phyloP scores from a whole-genome alignment of 2,329 filamentous ascomycete genomes.

The Endocalyx cinctus region DNA sequence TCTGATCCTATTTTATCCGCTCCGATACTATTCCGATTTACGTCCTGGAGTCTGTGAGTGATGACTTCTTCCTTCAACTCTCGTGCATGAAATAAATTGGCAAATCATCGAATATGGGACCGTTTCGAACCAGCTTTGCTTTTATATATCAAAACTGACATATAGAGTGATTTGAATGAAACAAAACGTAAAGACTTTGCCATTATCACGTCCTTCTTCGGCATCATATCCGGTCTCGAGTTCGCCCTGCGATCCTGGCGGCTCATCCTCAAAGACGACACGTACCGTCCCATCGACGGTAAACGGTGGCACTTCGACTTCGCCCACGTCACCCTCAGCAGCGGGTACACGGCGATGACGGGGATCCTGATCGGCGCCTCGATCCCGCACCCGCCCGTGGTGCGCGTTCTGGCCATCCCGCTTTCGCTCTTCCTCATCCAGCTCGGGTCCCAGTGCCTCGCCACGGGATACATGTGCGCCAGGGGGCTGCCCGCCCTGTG shows the following conservation, averaged over 20 bases:
- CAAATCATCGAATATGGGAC: too few species aligned
- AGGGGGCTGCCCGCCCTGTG: slow-evolving; percentile 45
- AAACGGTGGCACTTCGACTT: slow-evolving; percentile 47
- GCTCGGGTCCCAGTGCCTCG: slow-evolving; percentile 36
- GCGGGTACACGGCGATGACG: slow-evolving; percentile 46
- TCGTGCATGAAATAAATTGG: too few species aligned
- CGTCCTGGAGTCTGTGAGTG: slow-evolving; percentile 30
- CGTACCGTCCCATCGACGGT: slow-evolving; percentile 46
- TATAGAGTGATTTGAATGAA: too few species aligned
- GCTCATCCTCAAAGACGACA: slow-evolving; percentile 43
- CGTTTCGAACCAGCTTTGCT: too few species aligned
- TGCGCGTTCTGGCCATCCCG: slow-evolving; percentile 48
- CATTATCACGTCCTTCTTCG: slow-evolving; percentile 51
- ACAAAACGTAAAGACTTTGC: slow-evolving; percentile 36
- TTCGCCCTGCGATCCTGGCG: slow-evolving; percentile 45
- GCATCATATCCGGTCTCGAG: slow-evolving; percentile 50
- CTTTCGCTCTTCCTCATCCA: slow-evolving; percentile 46
- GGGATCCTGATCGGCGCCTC: slow-evolving; percentile 46
- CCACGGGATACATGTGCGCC: slow-evolving; percentile 34
- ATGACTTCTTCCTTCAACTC: neutral
- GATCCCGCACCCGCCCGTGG: slow-evolving; percentile 43
- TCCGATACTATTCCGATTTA: slow-evolving; percentile 34
- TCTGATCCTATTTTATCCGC: slow-evolving; percentile 48
- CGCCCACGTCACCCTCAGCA: slow-evolving; percentile 39
- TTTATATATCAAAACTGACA: too few species aligned